These are phyloP conservation scores for Cydonia oblonga DNA, from an alignment of 331 rosid genomes.

Conservation along the genomic window DNA sequence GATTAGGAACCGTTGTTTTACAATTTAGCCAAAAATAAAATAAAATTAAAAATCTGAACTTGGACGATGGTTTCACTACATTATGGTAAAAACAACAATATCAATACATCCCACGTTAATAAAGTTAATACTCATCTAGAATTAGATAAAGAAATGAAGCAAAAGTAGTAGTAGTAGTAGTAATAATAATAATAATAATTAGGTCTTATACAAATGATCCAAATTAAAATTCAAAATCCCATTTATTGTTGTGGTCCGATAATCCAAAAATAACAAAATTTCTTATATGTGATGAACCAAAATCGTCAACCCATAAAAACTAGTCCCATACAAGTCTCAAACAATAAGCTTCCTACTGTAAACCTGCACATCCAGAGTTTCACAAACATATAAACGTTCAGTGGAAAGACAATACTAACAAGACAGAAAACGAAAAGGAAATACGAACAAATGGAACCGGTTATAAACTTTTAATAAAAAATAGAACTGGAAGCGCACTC, in stretches of 20 bases:
- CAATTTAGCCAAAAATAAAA: too few species aligned
- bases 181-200: background rate
- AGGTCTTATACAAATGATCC: conserved; percentile 43
- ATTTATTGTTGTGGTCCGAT: conserved; percentile 24
- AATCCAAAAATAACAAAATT: conserved; percentile 40
- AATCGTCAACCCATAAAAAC: conserved; percentile 38
- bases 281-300: conserved; percentile 34
- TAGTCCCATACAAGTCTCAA: conserved; percentile 18
- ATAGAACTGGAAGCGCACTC: background rate
- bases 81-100: background rate
- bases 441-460: background rate
- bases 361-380: conserved; percentile 26
- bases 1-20: too few species aligned
- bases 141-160: background rate
- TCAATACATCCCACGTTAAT: background rate
- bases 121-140: conserved; percentile 3
- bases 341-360: conserved; percentile 12
- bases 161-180: too few species aligned
- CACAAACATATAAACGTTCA: background rate
- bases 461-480: background rate
- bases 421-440: background rate
- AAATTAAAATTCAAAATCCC: conserved; percentile 32
- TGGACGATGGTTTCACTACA: background rate
- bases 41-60: background rate
- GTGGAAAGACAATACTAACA: background rate